Conservation (phyloP, 306 rosid species). For the Rosa persica region DNA sequence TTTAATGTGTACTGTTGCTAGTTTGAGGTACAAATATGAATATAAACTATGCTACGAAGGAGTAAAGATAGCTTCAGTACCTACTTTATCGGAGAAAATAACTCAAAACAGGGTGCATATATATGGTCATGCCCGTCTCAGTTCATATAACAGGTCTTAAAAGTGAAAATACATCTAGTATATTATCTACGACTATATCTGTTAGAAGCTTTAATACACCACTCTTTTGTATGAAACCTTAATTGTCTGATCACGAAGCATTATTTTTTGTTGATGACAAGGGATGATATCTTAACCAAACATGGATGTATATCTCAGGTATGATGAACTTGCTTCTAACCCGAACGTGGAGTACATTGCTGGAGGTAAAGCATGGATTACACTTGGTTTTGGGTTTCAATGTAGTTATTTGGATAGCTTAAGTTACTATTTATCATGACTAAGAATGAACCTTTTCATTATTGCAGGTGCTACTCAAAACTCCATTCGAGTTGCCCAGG, state of each 20-base stretch:
- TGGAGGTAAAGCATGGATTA: constrained; percentile 59
- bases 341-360: constrained; percentile 81
- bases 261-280: not conserved
- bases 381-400: not conserved
- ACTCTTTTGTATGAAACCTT: not conserved
- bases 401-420: not conserved
- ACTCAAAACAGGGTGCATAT: not conserved
- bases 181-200: too few species aligned
- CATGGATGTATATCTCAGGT: constrained; percentile 41
- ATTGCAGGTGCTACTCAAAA: constrained; percentile 89
- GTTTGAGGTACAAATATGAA: not conserved
- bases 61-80: not conserved
- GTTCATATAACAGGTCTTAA: not conserved
- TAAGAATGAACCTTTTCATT: not conserved
- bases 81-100: not conserved
- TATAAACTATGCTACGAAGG: not conserved
- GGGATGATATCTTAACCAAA: constrained; percentile 1
- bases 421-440: not conserved
- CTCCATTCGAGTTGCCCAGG: constrained; percentile 91
- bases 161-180: not conserved
- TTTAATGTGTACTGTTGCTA: not conserved
- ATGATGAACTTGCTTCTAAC: constrained; percentile 64
- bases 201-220: not conserved
- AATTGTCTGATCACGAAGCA: not conserved
- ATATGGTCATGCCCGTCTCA: not conserved